Evolutionary conservation across 176 grass and related monocot genomes (phyloP).

Genomic region (barley (Hordeum vulgare)): MorexV3_pseudomolecules_assembly NC_058518.1:61753321-61753820

Average conservation of each 20-base stretch:
- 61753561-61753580: slow-evolving; percentile 2
- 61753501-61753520: slow-evolving; percentile 21
- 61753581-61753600: slow-evolving; percentile 38
- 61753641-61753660: slow-evolving; percentile 50
- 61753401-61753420: not conserved
- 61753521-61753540: slow-evolving; percentile 22
- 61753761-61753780: not conserved
- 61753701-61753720: slow-evolving; percentile 26
- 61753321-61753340: slow-evolving; percentile 28
- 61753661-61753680: slow-evolving; percentile 34
- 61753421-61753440: not conserved
- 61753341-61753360: not conserved
- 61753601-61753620: slow-evolving; percentile 44
- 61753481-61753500: not conserved
- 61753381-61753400: not conserved
- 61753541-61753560: not conserved
- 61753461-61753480: slow-evolving; percentile 38
- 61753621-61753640: slow-evolving; percentile 60
- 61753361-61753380: not conserved
- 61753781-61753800: slow-evolving; percentile 70
- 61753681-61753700: slow-evolving; percentile 28
- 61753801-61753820: slow-evolving; percentile 69
- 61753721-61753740: not conserved
- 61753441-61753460: slow-evolving; percentile 24
- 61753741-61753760: not conserved